These are phyloP conservation scores for Ogataea ramenticola DNA, from an alignment of 805 yeast species.

Conservation along the genomic window DNA sequence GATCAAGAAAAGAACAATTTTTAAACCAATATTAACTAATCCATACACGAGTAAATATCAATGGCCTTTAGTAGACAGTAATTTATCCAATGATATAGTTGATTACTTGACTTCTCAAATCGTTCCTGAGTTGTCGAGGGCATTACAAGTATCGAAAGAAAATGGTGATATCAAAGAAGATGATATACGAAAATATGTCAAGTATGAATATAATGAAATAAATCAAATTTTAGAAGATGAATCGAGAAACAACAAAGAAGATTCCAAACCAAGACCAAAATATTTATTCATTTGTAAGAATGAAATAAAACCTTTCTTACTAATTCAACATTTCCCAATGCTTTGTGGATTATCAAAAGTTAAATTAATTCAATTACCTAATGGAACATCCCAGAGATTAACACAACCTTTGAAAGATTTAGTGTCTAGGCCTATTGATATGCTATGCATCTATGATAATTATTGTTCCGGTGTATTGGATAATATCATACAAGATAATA, in stretches of 20 bases:
- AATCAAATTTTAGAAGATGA: conserved; percentile 39
- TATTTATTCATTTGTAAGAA: conserved; percentile 54
- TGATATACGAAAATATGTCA: conserved; percentile 16
- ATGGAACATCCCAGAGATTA: conserved; percentile 23
- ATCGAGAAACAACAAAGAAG: conserved; percentile 18
- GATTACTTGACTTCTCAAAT: conserved; percentile 11
- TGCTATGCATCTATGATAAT: not conserved
- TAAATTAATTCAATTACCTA: conserved; percentile 56
- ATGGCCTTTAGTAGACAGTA: conserved; percentile 35
- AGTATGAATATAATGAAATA: conserved; percentile 51
- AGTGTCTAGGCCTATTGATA: not conserved
- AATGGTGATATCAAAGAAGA: conserved; percentile 8
- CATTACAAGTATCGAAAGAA: conserved; percentile 13
- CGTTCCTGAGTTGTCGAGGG: conserved; percentile 7
- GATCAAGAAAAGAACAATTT: conserved; percentile 45
- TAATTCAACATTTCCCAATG: conserved; percentile 53
- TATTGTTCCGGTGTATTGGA: conserved; percentile 2
- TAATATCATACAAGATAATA: conserved; percentile 9
- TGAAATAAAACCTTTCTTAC: conserved; percentile 43
- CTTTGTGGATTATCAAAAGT: conserved; percentile 45
- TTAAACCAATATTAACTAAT: conserved; percentile 57
- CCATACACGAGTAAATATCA: conserved; percentile 42
- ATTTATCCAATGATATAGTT: conserved; percentile 21
- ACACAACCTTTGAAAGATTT: not conserved
- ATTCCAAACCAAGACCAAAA: conserved; percentile 8